These are phyloP conservation scores for Intubia oerlemansii DNA, from an alignment of 2,329 filamentous ascomycete species.

Conservation along the genomic window DNA sequence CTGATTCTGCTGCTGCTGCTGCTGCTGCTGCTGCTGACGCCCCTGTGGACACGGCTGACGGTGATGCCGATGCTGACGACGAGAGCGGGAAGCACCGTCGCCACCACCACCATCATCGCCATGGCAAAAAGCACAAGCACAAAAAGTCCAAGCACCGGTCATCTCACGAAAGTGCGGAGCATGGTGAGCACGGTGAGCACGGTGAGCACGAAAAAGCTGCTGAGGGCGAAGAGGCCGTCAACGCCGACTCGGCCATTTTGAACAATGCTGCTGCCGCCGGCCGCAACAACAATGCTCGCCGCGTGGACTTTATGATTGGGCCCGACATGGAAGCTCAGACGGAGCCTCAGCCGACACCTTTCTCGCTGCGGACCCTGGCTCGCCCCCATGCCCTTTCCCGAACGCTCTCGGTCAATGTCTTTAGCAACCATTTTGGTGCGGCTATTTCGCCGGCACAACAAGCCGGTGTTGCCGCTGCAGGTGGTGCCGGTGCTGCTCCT, in stretches of 20 bases:
- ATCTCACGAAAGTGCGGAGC: too few relatives aligned
- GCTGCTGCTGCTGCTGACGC: conserved; percentile 2
- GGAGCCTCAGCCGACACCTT: conserved; percentile 13
- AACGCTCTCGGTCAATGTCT: conserved; percentile 37
- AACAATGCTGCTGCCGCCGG: not conserved
- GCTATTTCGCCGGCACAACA: too few relatives aligned
- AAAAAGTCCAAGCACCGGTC: conserved; percentile 9
- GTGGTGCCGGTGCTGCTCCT: too few relatives aligned
- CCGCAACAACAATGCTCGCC: conserved; percentile 11
- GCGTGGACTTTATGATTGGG: conserved; percentile 22
- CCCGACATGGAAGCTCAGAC: conserved; percentile 13
- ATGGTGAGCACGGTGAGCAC: too few relatives aligned
- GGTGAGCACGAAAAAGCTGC: too few relatives aligned
- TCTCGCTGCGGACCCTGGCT: conserved; percentile 17
- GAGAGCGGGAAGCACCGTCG: too few relatives aligned
- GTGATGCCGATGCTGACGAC: conserved; percentile 8
- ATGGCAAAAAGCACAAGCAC: conserved; percentile 17
- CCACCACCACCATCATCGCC: conserved; percentile 4
- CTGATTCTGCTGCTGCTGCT: not conserved
- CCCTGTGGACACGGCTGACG: too few relatives aligned
- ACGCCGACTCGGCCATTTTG: too few relatives aligned
- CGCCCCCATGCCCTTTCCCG: conserved; percentile 27
- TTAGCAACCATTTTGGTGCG: too few relatives aligned
- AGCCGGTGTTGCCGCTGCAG: too few relatives aligned
- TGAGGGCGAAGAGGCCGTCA: too few relatives aligned